These are phyloP conservation scores for Pseudogymnoascus sp. DNA, from an alignment of 2,329 filamentous ascomycete species.

Conservation along the genomic window DNA sequence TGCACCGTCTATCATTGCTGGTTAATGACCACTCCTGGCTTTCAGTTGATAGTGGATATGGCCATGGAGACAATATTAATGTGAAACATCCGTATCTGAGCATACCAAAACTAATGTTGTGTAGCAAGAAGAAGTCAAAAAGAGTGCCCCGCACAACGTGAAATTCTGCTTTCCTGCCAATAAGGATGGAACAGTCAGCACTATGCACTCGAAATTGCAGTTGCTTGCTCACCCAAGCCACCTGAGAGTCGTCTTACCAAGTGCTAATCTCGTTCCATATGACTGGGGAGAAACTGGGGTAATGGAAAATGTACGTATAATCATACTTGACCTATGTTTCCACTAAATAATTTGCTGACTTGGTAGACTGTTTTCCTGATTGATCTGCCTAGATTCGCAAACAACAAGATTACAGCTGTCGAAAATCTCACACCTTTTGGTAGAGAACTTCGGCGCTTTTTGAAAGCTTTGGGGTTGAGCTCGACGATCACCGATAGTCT, in stretches of 20 bases:
- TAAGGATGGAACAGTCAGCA: slow-evolving; percentile 58
- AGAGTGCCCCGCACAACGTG: slow-evolving; percentile 47
- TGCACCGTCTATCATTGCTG: not conserved
- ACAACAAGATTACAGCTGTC: slow-evolving; percentile 18
- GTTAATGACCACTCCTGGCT: too few species aligned
- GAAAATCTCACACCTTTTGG: slow-evolving; percentile 49
- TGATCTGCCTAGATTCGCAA: slow-evolving; percentile 60
- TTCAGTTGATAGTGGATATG: not conserved
- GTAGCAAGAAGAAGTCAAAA: slow-evolving; percentile 43
- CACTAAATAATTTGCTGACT: slow-evolving; percentile 12
- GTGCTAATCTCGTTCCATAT: slow-evolving; percentile 74
- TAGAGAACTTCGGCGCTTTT: slow-evolving; percentile 62
- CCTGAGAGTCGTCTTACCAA: slow-evolving; percentile 75
- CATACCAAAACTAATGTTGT: slow-evolving; percentile 13
- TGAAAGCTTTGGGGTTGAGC: slow-evolving; percentile 58
- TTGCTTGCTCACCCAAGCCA: slow-evolving; percentile 69
- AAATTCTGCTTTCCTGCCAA: slow-evolving; percentile 72
- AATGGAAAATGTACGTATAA: slow-evolving; percentile 68
- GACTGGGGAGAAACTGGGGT: slow-evolving; percentile 76
- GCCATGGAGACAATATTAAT: not conserved
- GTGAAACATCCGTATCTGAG: not conserved
- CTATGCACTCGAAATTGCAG: slow-evolving; percentile 94
- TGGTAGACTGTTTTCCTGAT: slow-evolving; percentile 75
- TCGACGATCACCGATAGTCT: slow-evolving; percentile 60
- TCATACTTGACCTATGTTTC: slow-evolving; percentile 6